Evolutionary conservation across 257 asterid species (phyloP).

Genomic region (Capsicum baccatum): DNA sequence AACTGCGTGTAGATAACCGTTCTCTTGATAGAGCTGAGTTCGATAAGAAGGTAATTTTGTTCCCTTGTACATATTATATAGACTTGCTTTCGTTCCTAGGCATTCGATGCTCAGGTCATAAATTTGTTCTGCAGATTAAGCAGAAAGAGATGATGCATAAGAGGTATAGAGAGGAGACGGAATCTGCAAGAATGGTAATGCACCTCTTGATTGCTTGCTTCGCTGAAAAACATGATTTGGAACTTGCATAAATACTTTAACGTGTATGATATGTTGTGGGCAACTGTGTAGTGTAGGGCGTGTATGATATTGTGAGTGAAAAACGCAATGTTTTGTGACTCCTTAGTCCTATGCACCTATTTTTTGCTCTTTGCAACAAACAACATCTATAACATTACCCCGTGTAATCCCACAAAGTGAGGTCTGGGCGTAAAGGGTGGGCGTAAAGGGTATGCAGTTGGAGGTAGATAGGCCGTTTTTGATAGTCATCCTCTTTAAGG

Average conservation of each 20-base stretch:
- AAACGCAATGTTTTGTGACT: not conserved
- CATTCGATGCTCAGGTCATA: conserved; percentile 23
- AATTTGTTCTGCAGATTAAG: conserved; percentile 55
- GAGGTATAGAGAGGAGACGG: conserved; percentile 92
- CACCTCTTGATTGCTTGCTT: not conserved
- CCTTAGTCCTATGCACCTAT: not conserved
- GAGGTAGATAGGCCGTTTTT: too few relatives aligned
- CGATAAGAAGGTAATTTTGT: conserved; percentile 68
- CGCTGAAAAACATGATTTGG: not conserved
- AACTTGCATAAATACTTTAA: not conserved
- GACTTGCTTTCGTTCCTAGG: not conserved
- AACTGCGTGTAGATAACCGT: conserved; percentile 68
- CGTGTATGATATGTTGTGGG: not conserved
- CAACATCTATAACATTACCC: too few relatives aligned
- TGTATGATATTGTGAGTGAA: not conserved
- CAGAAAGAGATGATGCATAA: conserved; percentile 82
- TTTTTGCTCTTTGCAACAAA: too few relatives aligned
- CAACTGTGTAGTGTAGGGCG: not conserved
- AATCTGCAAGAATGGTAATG: conserved; percentile 77
- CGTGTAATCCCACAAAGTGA: too few relatives aligned
- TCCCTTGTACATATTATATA: not conserved
- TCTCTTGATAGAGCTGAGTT: conserved; percentile 86
- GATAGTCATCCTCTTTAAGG: not conserved
- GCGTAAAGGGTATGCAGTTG: too few relatives aligned
- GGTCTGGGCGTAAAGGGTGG: too few relatives aligned